Conservation (phyloP, 306 rosid species). For the Lotus japonicus region DNA sequence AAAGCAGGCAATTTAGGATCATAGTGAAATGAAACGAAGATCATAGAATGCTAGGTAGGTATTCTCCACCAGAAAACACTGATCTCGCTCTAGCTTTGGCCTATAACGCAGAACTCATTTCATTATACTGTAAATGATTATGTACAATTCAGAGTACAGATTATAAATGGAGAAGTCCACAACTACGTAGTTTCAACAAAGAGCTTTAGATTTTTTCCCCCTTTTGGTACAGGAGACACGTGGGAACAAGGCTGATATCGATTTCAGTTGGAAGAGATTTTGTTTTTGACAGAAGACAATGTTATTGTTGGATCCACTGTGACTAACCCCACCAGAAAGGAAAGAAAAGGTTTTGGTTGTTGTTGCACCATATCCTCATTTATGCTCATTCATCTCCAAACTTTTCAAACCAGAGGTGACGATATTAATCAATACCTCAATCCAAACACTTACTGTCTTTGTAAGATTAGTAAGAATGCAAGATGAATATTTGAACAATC, state of each 20-base stretch:
- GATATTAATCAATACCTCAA: not conserved
- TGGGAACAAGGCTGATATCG: not conserved
- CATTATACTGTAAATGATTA: not conserved
- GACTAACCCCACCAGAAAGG: not conserved
- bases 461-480: too few relatives aligned
- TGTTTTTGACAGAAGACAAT: not conserved
- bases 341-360: not conserved
- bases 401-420: not conserved
- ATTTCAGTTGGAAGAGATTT: not conserved
- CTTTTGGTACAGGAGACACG: not conserved
- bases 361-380: not conserved
- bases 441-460: too few relatives aligned
- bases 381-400: constrained; percentile 5
- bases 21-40: not conserved
- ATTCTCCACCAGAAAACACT: not conserved
- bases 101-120: not conserved
- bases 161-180: not conserved
- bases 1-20: not conserved
- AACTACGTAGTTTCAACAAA: not conserved
- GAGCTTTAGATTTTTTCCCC: not conserved
- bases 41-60: not conserved
- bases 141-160: not conserved
- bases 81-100: not conserved
- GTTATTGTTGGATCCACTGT: not conserved
- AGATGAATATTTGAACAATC: too few relatives aligned